phyloP scores from a whole-genome alignment of 768 basidiomycete genomes.

The Cytidiella melzeri region DNA sequence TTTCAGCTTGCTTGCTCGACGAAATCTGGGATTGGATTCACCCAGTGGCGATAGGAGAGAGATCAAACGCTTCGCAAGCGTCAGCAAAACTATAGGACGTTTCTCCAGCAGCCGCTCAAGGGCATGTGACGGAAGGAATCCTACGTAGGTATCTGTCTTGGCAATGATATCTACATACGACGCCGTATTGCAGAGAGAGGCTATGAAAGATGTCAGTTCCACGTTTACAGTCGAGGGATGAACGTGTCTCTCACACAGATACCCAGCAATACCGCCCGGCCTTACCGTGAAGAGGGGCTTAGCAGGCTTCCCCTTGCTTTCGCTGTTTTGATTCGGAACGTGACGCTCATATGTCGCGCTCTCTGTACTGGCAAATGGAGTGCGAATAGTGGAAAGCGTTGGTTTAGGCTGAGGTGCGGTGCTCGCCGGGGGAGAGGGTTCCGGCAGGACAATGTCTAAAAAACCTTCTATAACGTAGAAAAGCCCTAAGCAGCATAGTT shows the following conservation, averaged over 20 bases:
- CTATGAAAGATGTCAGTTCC: constrained; percentile 29
- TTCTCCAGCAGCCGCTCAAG: constrained; percentile 89
- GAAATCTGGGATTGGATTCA: constrained; percentile 21
- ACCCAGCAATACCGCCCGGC: constrained; percentile 96
- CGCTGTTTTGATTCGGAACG: constrained; percentile 3
- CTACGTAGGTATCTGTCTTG: constrained; percentile 98
- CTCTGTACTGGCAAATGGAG: background rate
- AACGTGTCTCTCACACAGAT: constrained; percentile 54
- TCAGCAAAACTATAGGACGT: constrained; percentile 90
- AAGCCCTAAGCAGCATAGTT: constrained; percentile 52
- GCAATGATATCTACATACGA: constrained; percentile 97
- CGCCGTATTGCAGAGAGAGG: constrained; percentile 84
- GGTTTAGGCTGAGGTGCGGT: background rate
- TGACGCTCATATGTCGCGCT: constrained; percentile 7
- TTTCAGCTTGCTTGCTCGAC: background rate
- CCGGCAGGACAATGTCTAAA: constrained; percentile 81
- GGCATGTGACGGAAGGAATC: constrained; percentile 84
- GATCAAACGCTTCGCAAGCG: constrained; percentile 92
- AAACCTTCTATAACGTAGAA: constrained; percentile 97
- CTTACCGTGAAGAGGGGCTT: constrained; percentile 92
- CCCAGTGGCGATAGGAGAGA: constrained; percentile 90
- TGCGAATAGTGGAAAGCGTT: constrained; percentile 7
- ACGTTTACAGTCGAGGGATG: background rate
- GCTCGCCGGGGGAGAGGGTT: constrained; percentile 4
- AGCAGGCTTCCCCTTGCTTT: constrained; percentile 33